Percentiles rank a stretch among this genome's conserved stretches.
Conservation (phyloP, 2,329 filamentous ascomycete species). For the Xylaria sp. region DNA sequence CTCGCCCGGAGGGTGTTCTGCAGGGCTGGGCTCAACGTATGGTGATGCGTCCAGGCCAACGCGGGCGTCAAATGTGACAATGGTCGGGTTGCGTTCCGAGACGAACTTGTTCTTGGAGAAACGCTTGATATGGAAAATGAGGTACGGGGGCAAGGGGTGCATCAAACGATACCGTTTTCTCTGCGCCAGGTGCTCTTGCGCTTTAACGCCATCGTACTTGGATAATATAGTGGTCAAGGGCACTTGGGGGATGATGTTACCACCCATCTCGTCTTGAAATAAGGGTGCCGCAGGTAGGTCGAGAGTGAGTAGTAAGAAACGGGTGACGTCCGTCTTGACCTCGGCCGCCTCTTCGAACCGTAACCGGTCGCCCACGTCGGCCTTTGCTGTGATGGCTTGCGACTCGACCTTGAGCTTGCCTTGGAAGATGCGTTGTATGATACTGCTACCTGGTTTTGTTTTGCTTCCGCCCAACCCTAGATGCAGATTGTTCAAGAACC, state of each 20-base stretch:
- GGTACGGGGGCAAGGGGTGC: constrained; percentile 89
- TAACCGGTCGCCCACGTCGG: constrained; percentile 85
- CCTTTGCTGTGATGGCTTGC: constrained; percentile 90
- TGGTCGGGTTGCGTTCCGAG: constrained; percentile 93
- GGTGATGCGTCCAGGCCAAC: constrained; percentile 84
- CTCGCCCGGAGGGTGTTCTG: constrained; percentile 75
- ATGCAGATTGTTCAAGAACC: constrained; percentile 97
- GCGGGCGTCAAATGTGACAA: constrained; percentile 91
- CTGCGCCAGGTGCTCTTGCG: constrained; percentile 89
- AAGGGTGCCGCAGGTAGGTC: constrained; percentile 91
- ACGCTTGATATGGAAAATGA: constrained; percentile 95
- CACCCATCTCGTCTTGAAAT: constrained; percentile 93
- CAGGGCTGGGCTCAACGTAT: constrained; percentile 88
- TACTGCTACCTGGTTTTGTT: constrained; percentile 83
- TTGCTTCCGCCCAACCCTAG: constrained; percentile 90
- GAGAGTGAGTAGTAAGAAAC: constrained; percentile 91
- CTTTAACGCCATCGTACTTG: constrained; percentile 90
- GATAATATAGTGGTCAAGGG: constrained; percentile 83
- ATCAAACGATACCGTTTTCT: constrained; percentile 89
- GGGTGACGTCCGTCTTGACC: constrained; percentile 78
- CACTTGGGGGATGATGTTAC: constrained; percentile 95
- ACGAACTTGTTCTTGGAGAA: constrained; percentile 98
- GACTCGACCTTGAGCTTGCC: constrained; percentile 91
- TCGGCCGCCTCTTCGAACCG: constrained; percentile 91
- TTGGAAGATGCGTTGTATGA: constrained; percentile 93